phyloP scores from a whole-genome alignment of 2,329 filamentous ascomycete species.

The Sarocladium brachiariae region DNA sequence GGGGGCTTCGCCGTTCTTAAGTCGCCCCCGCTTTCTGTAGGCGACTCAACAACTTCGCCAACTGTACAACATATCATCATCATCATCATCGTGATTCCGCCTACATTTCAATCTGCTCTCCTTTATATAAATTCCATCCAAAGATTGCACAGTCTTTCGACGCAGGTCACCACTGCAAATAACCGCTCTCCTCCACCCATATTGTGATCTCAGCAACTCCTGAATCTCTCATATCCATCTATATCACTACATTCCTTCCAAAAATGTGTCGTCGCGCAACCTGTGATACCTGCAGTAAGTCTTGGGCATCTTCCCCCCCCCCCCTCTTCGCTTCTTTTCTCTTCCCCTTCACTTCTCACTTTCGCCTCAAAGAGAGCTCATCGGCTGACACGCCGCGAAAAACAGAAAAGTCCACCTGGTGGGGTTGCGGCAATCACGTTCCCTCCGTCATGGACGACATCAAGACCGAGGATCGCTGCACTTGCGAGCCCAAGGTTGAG shows the following conservation, averaged over 20 bases:
- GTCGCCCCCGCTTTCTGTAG: background rate
- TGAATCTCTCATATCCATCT: background rate
- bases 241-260: background rate
- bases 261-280: slow-evolving; percentile 59
- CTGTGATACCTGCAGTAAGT: slow-evolving; percentile 59
- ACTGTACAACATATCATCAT: background rate
- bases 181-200: no score
- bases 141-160: no score
- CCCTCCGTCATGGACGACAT: slow-evolving; percentile 54
- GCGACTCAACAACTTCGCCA: background rate
- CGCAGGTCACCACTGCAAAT: no score
- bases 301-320: slow-evolving; percentile 13
- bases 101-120: background rate
- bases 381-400: no score
- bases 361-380: no score
- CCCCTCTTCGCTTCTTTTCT: slow-evolving; percentile 22
- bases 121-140: background rate
- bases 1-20: background rate
- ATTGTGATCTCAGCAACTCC: no score
- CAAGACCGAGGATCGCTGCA: slow-evolving; percentile 54
- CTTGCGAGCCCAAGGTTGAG: slow-evolving; percentile 57
- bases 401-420: slow-evolving; percentile 55
- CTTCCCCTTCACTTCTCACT: background rate
- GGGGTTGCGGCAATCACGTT: slow-evolving; percentile 58
- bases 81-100: background rate